phyloP scores from a whole-genome alignment of 148 eudicot species.

The Hydrangea macrophylla region DNA sequence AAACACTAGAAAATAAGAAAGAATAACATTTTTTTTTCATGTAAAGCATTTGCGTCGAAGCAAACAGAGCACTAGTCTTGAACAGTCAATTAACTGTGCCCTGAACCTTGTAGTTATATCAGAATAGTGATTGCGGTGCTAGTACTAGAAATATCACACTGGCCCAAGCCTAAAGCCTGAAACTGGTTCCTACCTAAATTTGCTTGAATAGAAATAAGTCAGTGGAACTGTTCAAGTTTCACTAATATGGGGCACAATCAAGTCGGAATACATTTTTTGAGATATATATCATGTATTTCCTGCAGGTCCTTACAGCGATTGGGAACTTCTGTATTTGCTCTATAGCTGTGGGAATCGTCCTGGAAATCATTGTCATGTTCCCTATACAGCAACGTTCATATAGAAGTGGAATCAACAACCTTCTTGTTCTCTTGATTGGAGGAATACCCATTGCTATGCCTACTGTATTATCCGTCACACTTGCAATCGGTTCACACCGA shows the following conservation, averaged over 20 bases:
- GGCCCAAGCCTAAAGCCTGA: not conserved
- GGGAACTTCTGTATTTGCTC: slow-evolving; percentile 84
- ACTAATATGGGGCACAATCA: not conserved
- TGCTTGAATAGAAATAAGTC: not conserved
- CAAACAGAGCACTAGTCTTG: too few relatives aligned
- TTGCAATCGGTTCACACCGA: slow-evolving; percentile 77
- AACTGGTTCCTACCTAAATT: not conserved
- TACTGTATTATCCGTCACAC: slow-evolving; percentile 75
- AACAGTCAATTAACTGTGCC: not conserved
- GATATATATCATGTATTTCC: slow-evolving; percentile 9
- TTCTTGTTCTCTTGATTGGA: slow-evolving; percentile 75
- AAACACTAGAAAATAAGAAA: too few relatives aligned
- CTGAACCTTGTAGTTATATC: slow-evolving; percentile 7
- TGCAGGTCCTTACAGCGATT: slow-evolving; percentile 72
- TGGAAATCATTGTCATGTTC: slow-evolving; percentile 74
- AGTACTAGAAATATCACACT: slow-evolving; percentile 4
- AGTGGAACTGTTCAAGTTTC: not conserved
- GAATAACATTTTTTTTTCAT: too few relatives aligned
- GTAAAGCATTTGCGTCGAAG: too few relatives aligned
- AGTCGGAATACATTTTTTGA: not conserved
- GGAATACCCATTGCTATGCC: slow-evolving; percentile 92
- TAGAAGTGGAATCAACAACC: slow-evolving; percentile 70
- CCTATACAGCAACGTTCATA: slow-evolving; percentile 57
- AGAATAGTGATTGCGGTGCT: too few relatives aligned
- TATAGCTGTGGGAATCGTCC: slow-evolving; percentile 63